Evolutionary conservation across 768 basidiomycete genomes (phyloP).

Genomic region (Sistotremastrum suecicum): DNA sequence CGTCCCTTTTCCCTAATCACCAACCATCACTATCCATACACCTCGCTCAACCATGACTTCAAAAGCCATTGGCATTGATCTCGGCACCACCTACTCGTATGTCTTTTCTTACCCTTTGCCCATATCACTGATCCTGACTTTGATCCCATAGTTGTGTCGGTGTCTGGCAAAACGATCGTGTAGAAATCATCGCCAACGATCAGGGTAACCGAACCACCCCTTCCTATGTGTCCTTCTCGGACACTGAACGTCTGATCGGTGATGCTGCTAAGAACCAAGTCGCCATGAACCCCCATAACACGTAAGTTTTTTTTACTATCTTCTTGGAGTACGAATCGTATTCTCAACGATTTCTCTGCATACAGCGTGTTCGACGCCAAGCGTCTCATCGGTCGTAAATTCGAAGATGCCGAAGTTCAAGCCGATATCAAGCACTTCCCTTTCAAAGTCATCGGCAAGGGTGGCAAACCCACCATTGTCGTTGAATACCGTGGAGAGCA

Average conservation of each 20-base stretch:
- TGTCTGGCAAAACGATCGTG: slow-evolving; percentile 99
- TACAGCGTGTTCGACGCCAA: slow-evolving; percentile 91
- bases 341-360: slow-evolving; percentile 2
- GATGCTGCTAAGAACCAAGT: slow-evolving; percentile 99
- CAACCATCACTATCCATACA: not conserved
- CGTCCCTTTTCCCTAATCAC: not conserved
- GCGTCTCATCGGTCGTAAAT: slow-evolving; percentile 93
- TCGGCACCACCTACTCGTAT: slow-evolving; percentile 87
- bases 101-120: slow-evolving; percentile 18
- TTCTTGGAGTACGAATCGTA: not conserved
- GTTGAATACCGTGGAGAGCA: slow-evolving; percentile 88
- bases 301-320: slow-evolving; percentile 25
- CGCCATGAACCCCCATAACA: slow-evolving; percentile 96
- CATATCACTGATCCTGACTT: slow-evolving; percentile 3
- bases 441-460: slow-evolving; percentile 78
- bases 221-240: slow-evolving; percentile 91
- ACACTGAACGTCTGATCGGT: slow-evolving; percentile 92
- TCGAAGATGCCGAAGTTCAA: slow-evolving; percentile 72
- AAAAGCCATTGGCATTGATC: slow-evolving; percentile 85
- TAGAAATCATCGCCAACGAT: slow-evolving; percentile 95
- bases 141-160: slow-evolving; percentile 72
- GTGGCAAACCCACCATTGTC: slow-evolving; percentile 76
- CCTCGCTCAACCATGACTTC: slow-evolving; percentile 24
- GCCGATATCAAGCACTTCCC: slow-evolving; percentile 84
- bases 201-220: slow-evolving; percentile 93